Evolutionary conservation across 805 yeast genomes (phyloP).

Genomic region (Maudiozyma serrabonitensis): DNA sequence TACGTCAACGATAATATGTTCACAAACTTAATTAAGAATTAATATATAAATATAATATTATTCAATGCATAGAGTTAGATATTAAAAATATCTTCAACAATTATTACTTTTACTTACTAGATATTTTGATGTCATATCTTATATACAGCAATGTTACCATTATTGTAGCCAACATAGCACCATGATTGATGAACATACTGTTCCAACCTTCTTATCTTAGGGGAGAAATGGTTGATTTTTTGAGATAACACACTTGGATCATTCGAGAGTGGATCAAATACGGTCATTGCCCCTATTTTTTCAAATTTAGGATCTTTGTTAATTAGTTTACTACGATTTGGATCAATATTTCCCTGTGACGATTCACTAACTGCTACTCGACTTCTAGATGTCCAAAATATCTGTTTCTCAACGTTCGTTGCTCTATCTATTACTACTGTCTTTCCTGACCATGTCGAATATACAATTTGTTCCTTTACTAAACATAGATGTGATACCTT

Average conservation of each 20-base stretch:
- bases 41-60: background rate
- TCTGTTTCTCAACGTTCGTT: background rate
- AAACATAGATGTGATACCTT: slow-evolving; percentile 12
- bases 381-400: slow-evolving; percentile 16
- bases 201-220: slow-evolving; percentile 13
- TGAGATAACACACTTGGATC: background rate
- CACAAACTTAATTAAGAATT: slow-evolving; percentile 6
- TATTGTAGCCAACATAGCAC: slow-evolving; percentile 27
- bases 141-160: slow-evolving; percentile 21
- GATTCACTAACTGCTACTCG: slow-evolving; percentile 17
- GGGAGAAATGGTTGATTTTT: background rate
- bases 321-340: background rate
- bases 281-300: slow-evolving; percentile 5
- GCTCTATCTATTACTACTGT: slow-evolving; percentile 8
- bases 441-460: slow-evolving; percentile 19
- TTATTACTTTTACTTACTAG: background rate
- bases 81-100: background rate
- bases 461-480: slow-evolving; percentile 4
- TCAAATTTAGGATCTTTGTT: background rate
- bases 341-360: slow-evolving; percentile 16
- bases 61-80: background rate
- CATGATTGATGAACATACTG: slow-evolving; percentile 13
- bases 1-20: slow-evolving; percentile 2
- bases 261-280: background rate
- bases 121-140: slow-evolving; percentile 1